Base-by-base conservation (phyloP, 2,329 filamentous ascomycete genomes). In the Dactylellina cionopaga region DNA sequence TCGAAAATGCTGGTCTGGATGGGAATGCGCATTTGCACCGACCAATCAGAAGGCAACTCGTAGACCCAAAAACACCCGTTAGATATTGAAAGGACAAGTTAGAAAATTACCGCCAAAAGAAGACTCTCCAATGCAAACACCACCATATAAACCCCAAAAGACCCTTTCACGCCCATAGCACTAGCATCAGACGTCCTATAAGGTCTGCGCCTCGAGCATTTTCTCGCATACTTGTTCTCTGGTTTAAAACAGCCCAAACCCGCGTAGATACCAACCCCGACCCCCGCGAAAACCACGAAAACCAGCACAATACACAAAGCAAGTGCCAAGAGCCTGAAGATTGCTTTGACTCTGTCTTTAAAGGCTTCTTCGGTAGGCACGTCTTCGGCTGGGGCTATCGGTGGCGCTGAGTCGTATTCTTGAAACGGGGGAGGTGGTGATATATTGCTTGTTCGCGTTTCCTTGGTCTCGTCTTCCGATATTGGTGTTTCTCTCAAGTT, bases 171-270 rank as follows among this genome's bases (percentile, higher is more conserved):
- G n/a, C 31, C 27, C 15, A 52, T 11, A 3, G 29, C 11, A 22
- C 17, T 35, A 9, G 31, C 49, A 46, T 31, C 49, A 2, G 66
- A 64, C 2, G 35, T 63, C 9, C 22, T 19, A 17, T 35, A 47
- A 22, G 7, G 3, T 3, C 17, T n/a, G 27, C 39, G 31, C 15
- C n/a, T 35, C 7, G 33, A 25, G 29, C 66, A 71, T 9, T 29
- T 51, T 4, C 11, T 31, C 3, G 25, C 31, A 25, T 59, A 25
- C 5, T 27, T 29, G 31, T 71, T 24, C 19, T 59, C 56, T 1
- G 29, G n/a, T 24, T 70, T 70, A 19, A 63, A 70, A 19, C 66
- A 64, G 3, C 66, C 58, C 11, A 52, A 17, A 3, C 25, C 43
- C 13, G 49, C 66, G n/a, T 64, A 71, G 6, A 64, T 41, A 6